Evolutionary conservation across 805 yeast species (phyloP), one percentile per base, ranked within the genome.

Genomic region (Lipomyces yamadae): DNA sequence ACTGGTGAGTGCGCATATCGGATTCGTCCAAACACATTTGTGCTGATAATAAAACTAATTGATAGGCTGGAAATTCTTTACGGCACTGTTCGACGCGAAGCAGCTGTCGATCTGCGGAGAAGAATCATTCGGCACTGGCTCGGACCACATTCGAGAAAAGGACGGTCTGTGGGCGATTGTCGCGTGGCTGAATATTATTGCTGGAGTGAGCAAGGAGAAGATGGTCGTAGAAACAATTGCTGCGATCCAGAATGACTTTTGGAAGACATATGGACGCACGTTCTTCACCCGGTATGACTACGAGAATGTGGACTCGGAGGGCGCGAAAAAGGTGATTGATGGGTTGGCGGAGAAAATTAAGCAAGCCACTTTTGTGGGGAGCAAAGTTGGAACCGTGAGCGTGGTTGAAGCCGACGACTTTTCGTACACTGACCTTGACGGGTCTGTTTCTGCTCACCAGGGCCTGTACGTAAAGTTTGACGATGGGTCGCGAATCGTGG

Each of bases 101-200:
- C 93, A 92, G 80, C 84, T 94, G 74, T 90, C 97, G 66, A 94
- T 94, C 76, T 94, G 99, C 80, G 99, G 99, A 74, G 99, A 94
- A 80, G 99, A 94, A 81, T 89, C 96, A 37, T 94, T 94, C 75
- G 99, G 99, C 75, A 94, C 99, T 35, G 99, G 99, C 56, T 92
- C 98, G 24, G 90, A 94, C 81, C 99, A 94, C 77, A 90, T 95
- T 72, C 89, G 99, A 78, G 99, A 94, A 79, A 94, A 94, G 79
- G 99, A 94, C 80, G 99, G 99, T 68, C 80, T 94, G 68, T 94
- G 99, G 99, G 98, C 98, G 48, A 86, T 94, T 75, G 85, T 92
- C 69, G 98, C 98, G 4, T 94, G 99, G 99, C 85, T 95, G 76
- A 95, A 95, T 75, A 92, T 94, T 63, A 84, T 94, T 75, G 98